Evolutionary conservation across 2,329 filamentous ascomycete species (phyloP), one percentile per base, ranked within the genome.

Genomic region (Chaetomiaceae sp.): DNA sequence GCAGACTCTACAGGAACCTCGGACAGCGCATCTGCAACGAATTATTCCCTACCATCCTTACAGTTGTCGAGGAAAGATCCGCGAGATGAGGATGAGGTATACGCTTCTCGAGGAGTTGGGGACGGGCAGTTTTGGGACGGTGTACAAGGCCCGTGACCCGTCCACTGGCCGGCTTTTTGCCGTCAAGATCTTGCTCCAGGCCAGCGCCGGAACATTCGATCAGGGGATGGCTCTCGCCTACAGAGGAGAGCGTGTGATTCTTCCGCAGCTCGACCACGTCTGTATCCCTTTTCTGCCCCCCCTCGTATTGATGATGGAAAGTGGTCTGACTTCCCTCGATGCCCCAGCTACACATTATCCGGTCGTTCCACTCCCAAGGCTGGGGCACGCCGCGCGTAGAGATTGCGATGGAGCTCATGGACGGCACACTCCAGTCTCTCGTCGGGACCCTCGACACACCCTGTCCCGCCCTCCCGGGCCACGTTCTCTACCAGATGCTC

Each of bases 401-500:
- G 13, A 41, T 52, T 21, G 18, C 37, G 23, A 37, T 43, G 37
- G 32, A 47, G n/a, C 44, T 53, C 13, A 53, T 48, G 51, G 44
- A 48, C 8, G 44, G 51, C 37, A 38, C 11, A 4, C 38, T 53
- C 20, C 10, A 5, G 2, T 8, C 16, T 5, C 44, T 48, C 4
- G 21, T 18, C 16, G 14, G 11, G 2, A n/a, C 8, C 7, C 30
- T 11, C 18, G 2, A 1, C 16, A 2, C 11, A 10, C 8, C 20
- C 9, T 36, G 9, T n/a, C 36, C n/a, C 10, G 2, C 16, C 14
- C 20, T 46, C 14, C 44, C 43, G 23, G 5, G 29, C 18, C 1
- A 27, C 14, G 36, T 33, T 13, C 38, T 53, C 10, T 14, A 18
- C 44, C 44, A 53, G 20, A 48, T 53, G 30, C 51, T 48, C 30